phyloP scores from a whole-genome alignment of 2,329 filamentous ascomycete genomes.

The Alternaria panax region DNA sequence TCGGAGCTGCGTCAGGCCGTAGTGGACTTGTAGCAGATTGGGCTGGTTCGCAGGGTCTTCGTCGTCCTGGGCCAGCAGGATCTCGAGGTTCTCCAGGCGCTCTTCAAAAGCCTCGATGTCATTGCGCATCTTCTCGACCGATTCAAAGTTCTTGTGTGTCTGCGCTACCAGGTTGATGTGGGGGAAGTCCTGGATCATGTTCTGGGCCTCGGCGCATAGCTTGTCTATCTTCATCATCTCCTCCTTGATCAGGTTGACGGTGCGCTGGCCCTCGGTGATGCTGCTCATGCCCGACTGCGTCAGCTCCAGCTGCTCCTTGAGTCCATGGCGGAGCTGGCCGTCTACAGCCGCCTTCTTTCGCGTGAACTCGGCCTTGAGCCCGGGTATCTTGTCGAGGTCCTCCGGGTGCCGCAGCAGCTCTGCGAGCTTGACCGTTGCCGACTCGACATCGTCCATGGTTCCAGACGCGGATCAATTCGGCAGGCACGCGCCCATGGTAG shows the following conservation, averaged over 20 bases:
- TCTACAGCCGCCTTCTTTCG: conserved; percentile 94
- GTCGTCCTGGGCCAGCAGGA: conserved; percentile 83
- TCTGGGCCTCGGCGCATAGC: conserved; percentile 94
- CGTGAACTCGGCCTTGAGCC: conserved; percentile 88
- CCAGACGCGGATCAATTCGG: conserved; percentile 13
- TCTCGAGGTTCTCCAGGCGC: conserved; percentile 76
- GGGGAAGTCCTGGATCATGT: conserved; percentile 95
- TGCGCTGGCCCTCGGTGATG: conserved; percentile 87
- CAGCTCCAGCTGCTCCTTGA: conserved; percentile 91
- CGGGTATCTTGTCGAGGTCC: conserved; percentile 93
- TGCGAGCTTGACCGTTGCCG: conserved; percentile 77
- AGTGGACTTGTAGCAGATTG: conserved; percentile 87
- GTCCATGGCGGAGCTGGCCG: conserved; percentile 83
- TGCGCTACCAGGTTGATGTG: conserved; percentile 91
- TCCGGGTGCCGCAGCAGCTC: conserved; percentile 95
- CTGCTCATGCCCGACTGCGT: conserved; percentile 92
- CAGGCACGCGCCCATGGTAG: conserved; percentile 26
- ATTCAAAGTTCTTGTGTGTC: conserved; percentile 94
- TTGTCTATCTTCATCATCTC: conserved; percentile 99
- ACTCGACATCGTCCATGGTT: conserved; percentile 68
- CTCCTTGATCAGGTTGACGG: conserved; percentile 91
- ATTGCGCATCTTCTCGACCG: conserved; percentile 89
- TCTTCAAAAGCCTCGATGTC: conserved; percentile 88
- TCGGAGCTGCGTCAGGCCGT: conserved; percentile 86
- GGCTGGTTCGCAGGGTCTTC: conserved; percentile 87